Conservation (phyloP, 2,329 filamentous ascomycete species). For the Bipolaris victoriae region DNA sequence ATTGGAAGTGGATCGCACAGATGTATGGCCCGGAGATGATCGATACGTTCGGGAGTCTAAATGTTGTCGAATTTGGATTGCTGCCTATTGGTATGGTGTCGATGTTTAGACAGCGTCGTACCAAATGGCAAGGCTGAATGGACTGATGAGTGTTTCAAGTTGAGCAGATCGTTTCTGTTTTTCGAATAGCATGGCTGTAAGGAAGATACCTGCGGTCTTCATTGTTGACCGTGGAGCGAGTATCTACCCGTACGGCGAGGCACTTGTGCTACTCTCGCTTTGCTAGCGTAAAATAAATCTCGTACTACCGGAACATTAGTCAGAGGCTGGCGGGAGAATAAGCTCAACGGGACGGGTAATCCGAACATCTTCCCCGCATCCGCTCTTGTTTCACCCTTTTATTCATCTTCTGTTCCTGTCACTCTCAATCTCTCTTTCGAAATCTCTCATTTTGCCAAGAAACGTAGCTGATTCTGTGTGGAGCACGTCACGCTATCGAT, state of each 20-base stretch:
- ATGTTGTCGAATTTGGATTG: constrained; percentile 42
- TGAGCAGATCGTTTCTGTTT: neutral
- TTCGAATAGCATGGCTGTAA: neutral
- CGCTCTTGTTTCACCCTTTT: neutral
- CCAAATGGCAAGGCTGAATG: constrained; percentile 40
- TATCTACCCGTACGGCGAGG: too few species aligned
- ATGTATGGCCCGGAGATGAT: constrained; percentile 47
- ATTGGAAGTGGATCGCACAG: constrained; percentile 48
- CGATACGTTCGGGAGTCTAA: constrained; percentile 42
- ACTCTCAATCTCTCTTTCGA: neutral
- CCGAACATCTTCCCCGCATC: constrained; percentile 11
- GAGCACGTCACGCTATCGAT: neutral
- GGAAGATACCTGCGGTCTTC: neutral
- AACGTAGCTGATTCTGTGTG: too few species aligned
- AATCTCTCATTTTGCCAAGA: neutral
- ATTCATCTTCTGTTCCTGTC: neutral
- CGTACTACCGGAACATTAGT: neutral
- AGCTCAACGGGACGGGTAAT: neutral
- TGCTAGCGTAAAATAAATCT: neutral
- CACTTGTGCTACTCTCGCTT: neutral
- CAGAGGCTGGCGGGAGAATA: neutral
- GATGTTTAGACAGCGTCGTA: constrained; percentile 41
- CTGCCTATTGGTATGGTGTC: constrained; percentile 48
- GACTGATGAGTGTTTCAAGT: neutral
- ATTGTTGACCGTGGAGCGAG: neutral